These are phyloP conservation scores for Sisymbrium irio DNA, from an alignment of 345 rosid species.

Conservation along the genomic window DNA sequence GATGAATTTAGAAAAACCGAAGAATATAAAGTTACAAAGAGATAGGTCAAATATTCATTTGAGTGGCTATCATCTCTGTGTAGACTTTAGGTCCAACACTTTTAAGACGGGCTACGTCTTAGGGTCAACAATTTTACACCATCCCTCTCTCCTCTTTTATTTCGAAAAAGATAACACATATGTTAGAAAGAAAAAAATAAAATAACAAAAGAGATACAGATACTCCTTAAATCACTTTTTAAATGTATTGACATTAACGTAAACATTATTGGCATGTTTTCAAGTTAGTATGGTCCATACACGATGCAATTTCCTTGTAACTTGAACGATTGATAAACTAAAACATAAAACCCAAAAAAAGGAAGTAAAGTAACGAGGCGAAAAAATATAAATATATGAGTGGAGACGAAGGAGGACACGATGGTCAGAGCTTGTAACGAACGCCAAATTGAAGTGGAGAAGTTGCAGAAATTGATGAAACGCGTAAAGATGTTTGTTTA, in stretches of 20 bases:
- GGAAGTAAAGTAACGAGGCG: slow-evolving; percentile 29
- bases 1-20: background rate
- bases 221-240: background rate
- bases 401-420: slow-evolving; percentile 30
- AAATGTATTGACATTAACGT: slow-evolving; percentile 8
- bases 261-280: slow-evolving; percentile 12
- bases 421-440: slow-evolving; percentile 19
- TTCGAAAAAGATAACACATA: background rate
- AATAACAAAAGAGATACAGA: background rate
- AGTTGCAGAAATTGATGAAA: slow-evolving; percentile 11
- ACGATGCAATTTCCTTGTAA: slow-evolving; percentile 13
- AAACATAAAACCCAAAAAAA: background rate
- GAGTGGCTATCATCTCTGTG: slow-evolving; percentile 30
- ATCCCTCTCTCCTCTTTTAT: slow-evolving; percentile 2
- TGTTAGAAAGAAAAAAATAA: background rate
- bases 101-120: slow-evolving; percentile 24
- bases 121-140: slow-evolving; percentile 23
- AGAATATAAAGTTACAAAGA: background rate
- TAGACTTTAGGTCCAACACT: slow-evolving; percentile 28
- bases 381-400: background rate
- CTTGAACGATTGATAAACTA: slow-evolving; percentile 17
- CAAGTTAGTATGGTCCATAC: slow-evolving; percentile 13
- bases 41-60: slow-evolving; percentile 30
- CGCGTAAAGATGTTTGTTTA: slow-evolving; percentile 29
- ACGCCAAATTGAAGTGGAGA: slow-evolving; percentile 23